These are phyloP conservation scores for Cucumis cinereus DNA, from an alignment of 306 rosid genomes.

Conservation along the genomic window DNA sequence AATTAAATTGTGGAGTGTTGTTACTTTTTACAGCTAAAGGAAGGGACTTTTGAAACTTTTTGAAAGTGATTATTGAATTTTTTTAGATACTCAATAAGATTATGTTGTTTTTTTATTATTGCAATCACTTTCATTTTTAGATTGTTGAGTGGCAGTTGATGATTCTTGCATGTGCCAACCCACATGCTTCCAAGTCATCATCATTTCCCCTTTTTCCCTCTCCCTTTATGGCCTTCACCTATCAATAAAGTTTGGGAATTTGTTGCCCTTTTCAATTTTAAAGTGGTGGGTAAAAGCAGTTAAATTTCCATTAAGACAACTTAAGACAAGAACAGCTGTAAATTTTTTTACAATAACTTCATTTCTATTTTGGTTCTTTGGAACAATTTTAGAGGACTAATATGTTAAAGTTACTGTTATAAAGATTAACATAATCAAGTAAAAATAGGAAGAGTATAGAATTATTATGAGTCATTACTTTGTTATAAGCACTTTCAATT, in stretches of 20 bases:
- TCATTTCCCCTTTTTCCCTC: background rate
- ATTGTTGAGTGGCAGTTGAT: slow-evolving; percentile 33
- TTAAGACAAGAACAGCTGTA: background rate
- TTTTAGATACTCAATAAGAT: background rate
- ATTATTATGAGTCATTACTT: background rate
- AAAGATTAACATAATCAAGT: background rate
- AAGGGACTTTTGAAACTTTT: background rate
- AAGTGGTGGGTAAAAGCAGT: background rate
- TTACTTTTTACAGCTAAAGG: background rate
- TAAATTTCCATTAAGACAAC: background rate
- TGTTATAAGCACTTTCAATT: background rate
- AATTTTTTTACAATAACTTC: background rate
- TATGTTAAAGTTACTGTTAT: background rate
- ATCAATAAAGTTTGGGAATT: background rate
- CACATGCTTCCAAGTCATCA: slow-evolving; percentile 30
- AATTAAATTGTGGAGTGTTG: background rate
- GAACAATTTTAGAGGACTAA: background rate
- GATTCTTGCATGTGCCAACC: slow-evolving; percentile 29
- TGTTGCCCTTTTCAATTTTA: background rate
- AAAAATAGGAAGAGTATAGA: background rate
- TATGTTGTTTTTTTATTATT: background rate
- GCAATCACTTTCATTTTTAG: slow-evolving; percentile 20
- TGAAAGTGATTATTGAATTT: background rate
- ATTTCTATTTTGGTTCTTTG: background rate
- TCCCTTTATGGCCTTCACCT: background rate